Evolutionary conservation across 768 basidiomycete species (phyloP), one percentile per base, ranked within the genome.

Genomic region (Russula lepida): DNA sequence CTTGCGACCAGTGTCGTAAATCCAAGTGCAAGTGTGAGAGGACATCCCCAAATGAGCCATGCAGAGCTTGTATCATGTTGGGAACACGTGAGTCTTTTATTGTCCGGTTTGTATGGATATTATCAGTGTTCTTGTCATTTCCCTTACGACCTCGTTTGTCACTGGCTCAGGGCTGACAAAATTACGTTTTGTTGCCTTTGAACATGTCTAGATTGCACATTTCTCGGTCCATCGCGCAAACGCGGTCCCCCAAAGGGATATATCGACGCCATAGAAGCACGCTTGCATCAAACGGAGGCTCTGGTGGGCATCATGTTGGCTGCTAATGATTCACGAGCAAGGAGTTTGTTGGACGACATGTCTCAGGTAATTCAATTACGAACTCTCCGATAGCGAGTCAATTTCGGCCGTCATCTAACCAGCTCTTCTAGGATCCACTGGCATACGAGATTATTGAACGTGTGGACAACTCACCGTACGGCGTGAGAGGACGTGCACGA

Each of bases 231-330:
- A 8, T 89, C 88, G 13, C 81, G 86, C 66, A 88, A 88, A 70
- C 86, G 92, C 65, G 92, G 92, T 2, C 88, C 89, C 3, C 89
- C 90, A n/a, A 92, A 91, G 69, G 92, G 92, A 1, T 95, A 95
- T 77, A 94, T 95, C 69, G 92, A 95, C 68, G 92, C 92, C 30
- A 92, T 95, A 67, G 92, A 95, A 73, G 88, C 89, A 15, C 83
- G 91, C 15, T 75, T 95, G 6, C 93, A 95, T 67, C 90, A 95
- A 69, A 90, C 92, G 19, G 92, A 95, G 71, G 92, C 92, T 0
- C 77, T 95, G 44, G 77, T 95, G 30, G 93, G 92, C 55, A 87
- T 92, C 60, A 75, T 95, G 55, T 77, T 94, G 41, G 78, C 84
- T 37, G 78, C 81, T 35, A 67, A 57, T 19, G 73, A 74, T 56